Evolutionary conservation across 2,329 filamentous ascomycete genomes (phyloP).

Genomic region (Paecilomyces variotii): DNA sequence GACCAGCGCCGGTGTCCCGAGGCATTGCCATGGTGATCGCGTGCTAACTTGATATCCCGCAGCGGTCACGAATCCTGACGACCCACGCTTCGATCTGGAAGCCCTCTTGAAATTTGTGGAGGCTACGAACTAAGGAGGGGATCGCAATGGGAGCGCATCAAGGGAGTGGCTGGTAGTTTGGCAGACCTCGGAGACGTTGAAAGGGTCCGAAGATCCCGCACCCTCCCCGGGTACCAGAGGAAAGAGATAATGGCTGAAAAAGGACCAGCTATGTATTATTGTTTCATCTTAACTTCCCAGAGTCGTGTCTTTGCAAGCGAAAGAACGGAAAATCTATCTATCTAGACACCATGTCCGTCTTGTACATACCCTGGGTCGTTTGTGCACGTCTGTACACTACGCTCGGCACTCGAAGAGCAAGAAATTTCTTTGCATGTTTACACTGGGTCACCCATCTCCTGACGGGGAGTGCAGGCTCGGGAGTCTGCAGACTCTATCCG

Average conservation of each 20-base stretch:
- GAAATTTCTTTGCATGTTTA: conserved; percentile 4
- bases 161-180: conserved; percentile 22
- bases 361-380: conserved; percentile 35
- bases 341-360: conserved; percentile 32
- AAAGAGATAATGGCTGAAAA: conserved; percentile 18
- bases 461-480: not conserved
- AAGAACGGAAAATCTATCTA: conserved; percentile 31
- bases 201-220: conserved; percentile 18
- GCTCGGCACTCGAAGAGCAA: conserved; percentile 30
- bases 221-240: conserved; percentile 25
- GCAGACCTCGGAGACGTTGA: conserved; percentile 5
- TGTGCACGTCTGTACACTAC: conserved; percentile 31
- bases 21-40: not conserved
- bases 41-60: conserved; percentile 15
- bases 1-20: not conserved
- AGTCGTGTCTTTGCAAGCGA: conserved; percentile 35
- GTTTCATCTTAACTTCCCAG: conserved; percentile 32
- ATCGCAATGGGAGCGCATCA: conserved; percentile 18
- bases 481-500: not conserved
- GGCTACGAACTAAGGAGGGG: conserved; percentile 18
- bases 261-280: conserved; percentile 34
- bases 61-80: conserved; percentile 69
- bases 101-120: conserved; percentile 60
- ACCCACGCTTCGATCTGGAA: conserved; percentile 92
- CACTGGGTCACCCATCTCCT: not conserved